Conservation (phyloP, 768 basidiomycete species). For the Naganishia antarctica region DNA sequence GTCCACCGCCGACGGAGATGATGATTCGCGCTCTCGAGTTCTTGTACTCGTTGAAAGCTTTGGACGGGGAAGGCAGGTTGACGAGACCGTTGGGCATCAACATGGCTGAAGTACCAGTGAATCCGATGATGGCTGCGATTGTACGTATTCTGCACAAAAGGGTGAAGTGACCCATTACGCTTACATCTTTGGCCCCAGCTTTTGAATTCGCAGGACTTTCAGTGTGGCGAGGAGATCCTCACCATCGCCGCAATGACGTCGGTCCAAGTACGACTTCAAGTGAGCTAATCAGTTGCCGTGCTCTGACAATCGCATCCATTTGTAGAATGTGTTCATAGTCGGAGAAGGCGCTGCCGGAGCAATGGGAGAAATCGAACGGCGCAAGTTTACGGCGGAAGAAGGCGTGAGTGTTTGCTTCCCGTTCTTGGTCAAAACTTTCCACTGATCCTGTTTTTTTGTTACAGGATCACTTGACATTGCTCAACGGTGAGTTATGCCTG, state of each 20-base stretch:
- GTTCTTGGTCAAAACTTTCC: too few relatives aligned
- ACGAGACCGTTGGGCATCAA: constrained; percentile 72
- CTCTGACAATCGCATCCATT: too few relatives aligned
- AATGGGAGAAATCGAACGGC: constrained; percentile 79
- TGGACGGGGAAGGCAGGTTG: constrained; percentile 69
- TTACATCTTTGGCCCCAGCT: constrained; percentile 61
- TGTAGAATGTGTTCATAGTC: constrained; percentile 74
- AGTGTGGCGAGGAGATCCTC: constrained; percentile 90
- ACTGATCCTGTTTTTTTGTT: background rate
- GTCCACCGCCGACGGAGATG: constrained; percentile 77
- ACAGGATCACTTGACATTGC: constrained; percentile 86
- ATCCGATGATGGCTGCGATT: constrained; percentile 89
- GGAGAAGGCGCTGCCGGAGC: constrained; percentile 80
- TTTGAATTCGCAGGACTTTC: constrained; percentile 74
- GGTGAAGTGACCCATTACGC: background rate
- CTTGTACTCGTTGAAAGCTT: constrained; percentile 71
- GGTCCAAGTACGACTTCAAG: constrained; percentile 60
- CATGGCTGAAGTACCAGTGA: constrained; percentile 90
- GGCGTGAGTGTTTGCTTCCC: constrained; percentile 60
- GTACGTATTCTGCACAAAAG: constrained; percentile 52
- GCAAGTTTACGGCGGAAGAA: constrained; percentile 98
- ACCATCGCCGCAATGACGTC: constrained; percentile 95
- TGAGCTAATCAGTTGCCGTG: too few relatives aligned
- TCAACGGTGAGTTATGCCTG: constrained; percentile 68
- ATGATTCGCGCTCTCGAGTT: constrained; percentile 80